Evolutionary conservation across 2,329 filamentous ascomycete genomes (phyloP).

Genomic region (Teratosphaeria nubilosa): DNA sequence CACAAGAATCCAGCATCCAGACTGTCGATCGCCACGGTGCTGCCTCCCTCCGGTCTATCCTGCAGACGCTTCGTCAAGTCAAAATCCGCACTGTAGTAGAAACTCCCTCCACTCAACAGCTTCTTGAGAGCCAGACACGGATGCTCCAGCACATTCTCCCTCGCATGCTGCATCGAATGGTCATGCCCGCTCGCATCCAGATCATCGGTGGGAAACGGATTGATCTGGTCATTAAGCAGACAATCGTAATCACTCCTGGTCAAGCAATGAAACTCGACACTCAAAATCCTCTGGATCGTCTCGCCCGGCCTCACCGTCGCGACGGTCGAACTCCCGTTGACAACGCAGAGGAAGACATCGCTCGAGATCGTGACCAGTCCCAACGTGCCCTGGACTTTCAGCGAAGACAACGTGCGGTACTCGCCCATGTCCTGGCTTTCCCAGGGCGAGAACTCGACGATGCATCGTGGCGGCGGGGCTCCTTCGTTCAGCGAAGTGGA

Average conservation of each 20-base stretch:
- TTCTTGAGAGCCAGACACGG: constrained; percentile 87
- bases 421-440: constrained; percentile 59
- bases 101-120: constrained; percentile 82
- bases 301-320: constrained; percentile 79
- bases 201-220: constrained; percentile 44
- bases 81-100: constrained; percentile 98
- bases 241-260: constrained; percentile 81
- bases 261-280: constrained; percentile 84
- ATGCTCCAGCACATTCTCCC: constrained; percentile 67
- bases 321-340: constrained; percentile 67
- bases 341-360: constrained; percentile 85
- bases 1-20: constrained; percentile 88
- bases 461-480: constrained; percentile 51
- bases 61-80: constrained; percentile 90
- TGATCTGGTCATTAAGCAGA: constrained; percentile 49
- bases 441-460: constrained; percentile 72
- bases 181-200: constrained; percentile 45
- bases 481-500: constrained; percentile 23
- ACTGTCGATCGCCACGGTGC: constrained; percentile 81
- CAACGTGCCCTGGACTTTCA: constrained; percentile 73
- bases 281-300: constrained; percentile 75
- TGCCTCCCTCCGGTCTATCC: constrained; percentile 50
- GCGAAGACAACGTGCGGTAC: constrained; percentile 64
- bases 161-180: constrained; percentile 40
- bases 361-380: constrained; percentile 74